Percentiles rank a stretch among this genome's conserved stretches.
These are phyloP conservation scores for Collybia sordida DNA, from an alignment of 768 basidiomycete species.

Conservation along the genomic window DNA sequence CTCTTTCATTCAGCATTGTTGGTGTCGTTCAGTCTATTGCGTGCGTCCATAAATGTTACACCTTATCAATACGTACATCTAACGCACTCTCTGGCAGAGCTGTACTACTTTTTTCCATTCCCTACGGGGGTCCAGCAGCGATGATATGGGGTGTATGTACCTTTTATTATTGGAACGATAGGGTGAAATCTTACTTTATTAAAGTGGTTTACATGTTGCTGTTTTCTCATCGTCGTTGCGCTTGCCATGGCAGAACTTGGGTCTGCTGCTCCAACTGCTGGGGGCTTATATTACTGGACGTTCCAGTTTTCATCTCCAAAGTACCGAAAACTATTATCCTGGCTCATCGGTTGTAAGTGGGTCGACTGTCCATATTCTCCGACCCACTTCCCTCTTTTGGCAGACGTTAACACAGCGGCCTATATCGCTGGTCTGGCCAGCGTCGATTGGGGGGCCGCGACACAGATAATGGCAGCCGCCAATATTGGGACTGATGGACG, in stretches of 20 bases:
- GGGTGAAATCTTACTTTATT: conserved; percentile 5
- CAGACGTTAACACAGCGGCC: conserved; percentile 50
- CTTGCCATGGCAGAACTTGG: conserved; percentile 71
- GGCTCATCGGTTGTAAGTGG: conserved; percentile 68
- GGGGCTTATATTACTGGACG: conserved; percentile 76
- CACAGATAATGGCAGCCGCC: conserved; percentile 64
- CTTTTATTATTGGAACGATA: neutral
- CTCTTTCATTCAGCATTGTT: conserved; percentile 69
- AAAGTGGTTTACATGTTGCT: conserved; percentile 64
- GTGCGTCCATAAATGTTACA: conserved; percentile 11
- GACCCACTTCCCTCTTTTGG: neutral
- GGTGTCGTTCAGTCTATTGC: conserved; percentile 66
- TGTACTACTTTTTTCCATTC: conserved; percentile 56
- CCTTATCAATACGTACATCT: neutral
- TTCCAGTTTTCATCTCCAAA: conserved; percentile 56
- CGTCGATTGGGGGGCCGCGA: conserved; percentile 65
- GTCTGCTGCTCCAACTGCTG: conserved; percentile 74
- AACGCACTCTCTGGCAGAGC: conserved; percentile 20
- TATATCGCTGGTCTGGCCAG: conserved; percentile 53
- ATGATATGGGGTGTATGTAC: conserved; percentile 72
- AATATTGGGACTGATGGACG: conserved; percentile 48
- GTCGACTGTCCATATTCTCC: conserved; percentile 1
- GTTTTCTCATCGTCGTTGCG: conserved; percentile 63
- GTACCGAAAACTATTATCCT: conserved; percentile 60
- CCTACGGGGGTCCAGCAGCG: conserved; percentile 65